Evolutionary conservation across 495 filamentous ascomycete genomes (phyloP), one percentile per base, ranked within the genome.

Genomic region (Oidiodendron maius): DNA sequence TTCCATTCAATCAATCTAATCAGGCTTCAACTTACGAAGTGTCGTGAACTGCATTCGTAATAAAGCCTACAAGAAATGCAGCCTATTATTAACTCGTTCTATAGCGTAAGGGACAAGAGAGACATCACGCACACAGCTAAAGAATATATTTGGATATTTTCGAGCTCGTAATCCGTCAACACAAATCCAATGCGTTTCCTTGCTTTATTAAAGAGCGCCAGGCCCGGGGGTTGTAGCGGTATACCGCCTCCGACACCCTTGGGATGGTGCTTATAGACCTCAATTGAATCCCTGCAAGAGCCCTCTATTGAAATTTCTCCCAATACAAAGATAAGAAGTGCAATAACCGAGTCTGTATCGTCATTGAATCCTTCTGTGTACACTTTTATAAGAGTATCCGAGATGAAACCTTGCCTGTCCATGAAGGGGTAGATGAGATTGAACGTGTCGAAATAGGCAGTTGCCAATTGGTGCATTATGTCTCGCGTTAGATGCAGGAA

Each of bases 101-200:
- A 13, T 11, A 6, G 3, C 13, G 18, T 5, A n/a, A n/a, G n/a
- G 16, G 15, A 22, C 36, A n/a, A 9, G 36, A 15, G 25, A 13
- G 4, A 17, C 23, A 60, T n/a, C n/a, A n/a, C n/a, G n/a, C n/a
- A n/a, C n/a, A n/a, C n/a, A n/a, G n/a, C n/a, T n/a, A n/a, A n/a
- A n/a, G 77, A 60, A 47, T 69, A 72, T 16, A 77, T 71, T 52
- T 80, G 78, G n/a, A 81, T 64, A 53, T 76, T 78, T 52, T 78
- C 77, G 11, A 82, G 62, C 48, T 69, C 73, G 55, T 68, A 77
- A 34, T 77, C 68, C 1, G 71, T 74, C 24, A 74, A 48, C 25
- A 74, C 63, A 58, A 79, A 82, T 4, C 78, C 78, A 56, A 81
- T 71, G 20, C 77, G 65, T 47, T 67, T 71, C 30, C 78, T 66